phyloP scores from a whole-genome alignment of 2,329 filamentous ascomycete species.

The Trichoderma sp. region DNA sequence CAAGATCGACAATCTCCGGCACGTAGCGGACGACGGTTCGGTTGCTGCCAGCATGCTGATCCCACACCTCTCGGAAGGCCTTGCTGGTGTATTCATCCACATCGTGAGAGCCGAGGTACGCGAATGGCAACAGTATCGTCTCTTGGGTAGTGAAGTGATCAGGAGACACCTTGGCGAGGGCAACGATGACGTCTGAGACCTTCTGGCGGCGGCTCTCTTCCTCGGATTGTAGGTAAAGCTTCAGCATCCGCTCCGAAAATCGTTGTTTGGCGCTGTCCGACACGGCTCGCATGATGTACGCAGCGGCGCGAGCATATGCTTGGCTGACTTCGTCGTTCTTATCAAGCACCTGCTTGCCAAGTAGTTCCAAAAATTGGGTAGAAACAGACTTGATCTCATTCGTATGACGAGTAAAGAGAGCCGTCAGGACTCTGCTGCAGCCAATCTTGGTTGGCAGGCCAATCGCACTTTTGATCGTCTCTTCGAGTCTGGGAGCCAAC shows the following conservation, averaged over 20 bases:
- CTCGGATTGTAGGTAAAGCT: slow-evolving; percentile 79
- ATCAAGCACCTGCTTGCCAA: slow-evolving; percentile 83
- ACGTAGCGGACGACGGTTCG: slow-evolving; percentile 83
- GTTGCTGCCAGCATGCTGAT: slow-evolving; percentile 82
- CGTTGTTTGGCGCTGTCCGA: slow-evolving; percentile 52
- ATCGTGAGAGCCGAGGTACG: slow-evolving; percentile 87
- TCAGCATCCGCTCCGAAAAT: slow-evolving; percentile 59
- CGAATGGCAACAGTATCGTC: slow-evolving; percentile 75
- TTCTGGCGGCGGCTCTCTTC: slow-evolving; percentile 75
- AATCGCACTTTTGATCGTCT: slow-evolving; percentile 80
- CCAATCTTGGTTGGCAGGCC: slow-evolving; percentile 94
- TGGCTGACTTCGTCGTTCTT: slow-evolving; percentile 92
- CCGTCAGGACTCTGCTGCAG: slow-evolving; percentile 80
- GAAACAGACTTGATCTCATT: slow-evolving; percentile 75
- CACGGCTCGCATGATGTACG: slow-evolving; percentile 73
- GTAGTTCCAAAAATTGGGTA: slow-evolving; percentile 71
- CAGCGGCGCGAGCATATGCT: slow-evolving; percentile 82
- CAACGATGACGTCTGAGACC: slow-evolving; percentile 78
- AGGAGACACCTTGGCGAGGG: slow-evolving; percentile 82
- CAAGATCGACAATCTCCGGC: slow-evolving; percentile 74
- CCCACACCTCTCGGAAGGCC: slow-evolving; percentile 84
- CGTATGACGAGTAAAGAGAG: slow-evolving; percentile 78
- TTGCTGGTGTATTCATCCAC: slow-evolving; percentile 76
- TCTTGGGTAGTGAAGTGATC: slow-evolving; percentile 84
- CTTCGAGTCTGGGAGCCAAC: slow-evolving; percentile 71